Evolutionary conservation across 441 rosid species (phyloP), one percentile per base, ranked within the genome.

Genomic region (Pelargonium cotyledonis): DNA sequence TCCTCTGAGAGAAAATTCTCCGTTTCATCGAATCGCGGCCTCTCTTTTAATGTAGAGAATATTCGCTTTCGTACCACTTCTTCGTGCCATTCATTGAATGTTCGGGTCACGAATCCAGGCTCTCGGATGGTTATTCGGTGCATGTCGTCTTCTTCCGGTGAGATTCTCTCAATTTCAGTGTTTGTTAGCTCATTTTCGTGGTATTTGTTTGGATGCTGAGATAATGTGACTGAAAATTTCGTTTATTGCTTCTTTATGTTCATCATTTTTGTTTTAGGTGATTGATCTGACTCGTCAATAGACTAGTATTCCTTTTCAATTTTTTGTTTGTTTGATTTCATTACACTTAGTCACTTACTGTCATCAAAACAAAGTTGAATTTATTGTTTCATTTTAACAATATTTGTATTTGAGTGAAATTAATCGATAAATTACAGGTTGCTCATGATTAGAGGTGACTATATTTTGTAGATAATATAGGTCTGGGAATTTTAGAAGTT

Each of bases 101-200:
- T 73, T 68, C 77, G 82, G 62, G 66, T 85, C 72, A 79, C 86
- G 49, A 74, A 66, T 68, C 76, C 85, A 31, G 43, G 80, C 73
- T 82, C 96, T 41, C 85, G 81, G 60, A 29, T 78, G 72, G 75
- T 77, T 60, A 69, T 89, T 65, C 93, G 70, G 21, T 88, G 96
- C 96, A 83, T 82, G 92, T 88, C 89, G 71, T 38, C 73, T 67
- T 67, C 82, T 38, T 12, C 86, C 57, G 97, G 96, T 90, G 8
- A 78, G 81, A 65, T 66, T 63, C 58, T 66, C 0, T 18, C 21
- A 10, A 57, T 64, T 31, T 29, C 14, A 67, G 19, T 18, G 63
- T 26, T 26, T 26, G 31, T 26, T 26, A 55, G 10, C 53, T 62
- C 6, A 55, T 66, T 15, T 26, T 21, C 55, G 51, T 49, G 15